A percentile compares a stretch with the other conserved stretches of the same genome.
Conservation (phyloP, 305 asterid genomes). For the Solanum hybrid region DNA sequence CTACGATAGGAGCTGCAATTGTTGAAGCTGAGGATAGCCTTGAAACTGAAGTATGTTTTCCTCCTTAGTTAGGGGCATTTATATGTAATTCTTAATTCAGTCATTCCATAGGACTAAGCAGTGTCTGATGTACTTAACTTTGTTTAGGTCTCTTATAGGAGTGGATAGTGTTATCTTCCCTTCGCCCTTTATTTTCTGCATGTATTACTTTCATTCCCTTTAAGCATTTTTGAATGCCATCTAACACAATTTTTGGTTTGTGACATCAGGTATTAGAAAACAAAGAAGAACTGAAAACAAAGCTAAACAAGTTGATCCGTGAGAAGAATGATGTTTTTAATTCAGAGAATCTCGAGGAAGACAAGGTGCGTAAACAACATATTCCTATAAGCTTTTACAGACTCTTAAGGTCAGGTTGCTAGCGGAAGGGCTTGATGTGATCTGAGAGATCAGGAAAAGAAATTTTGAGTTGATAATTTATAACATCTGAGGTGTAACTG, state of each 20-base stretch:
- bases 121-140: not conserved
- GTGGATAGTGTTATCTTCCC: not conserved
- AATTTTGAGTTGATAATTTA: not conserved
- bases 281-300: constrained; percentile 70
- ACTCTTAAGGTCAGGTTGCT: not conserved
- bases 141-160: not conserved
- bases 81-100: constrained; percentile 18
- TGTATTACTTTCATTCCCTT: not conserved
- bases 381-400: not conserved
- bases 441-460: not conserved
- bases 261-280: constrained; percentile 47
- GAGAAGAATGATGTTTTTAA: constrained; percentile 74
- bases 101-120: constrained; percentile 6
- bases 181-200: not conserved
- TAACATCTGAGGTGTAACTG: not conserved
- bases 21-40: constrained; percentile 83
- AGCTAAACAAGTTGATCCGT: constrained; percentile 72
- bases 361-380: constrained; percentile 41
- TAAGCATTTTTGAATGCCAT: not conserved
- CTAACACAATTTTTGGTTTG: constrained; percentile 6
- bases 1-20: constrained; percentile 87
- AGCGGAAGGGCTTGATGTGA: not conserved
- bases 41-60: constrained; percentile 66
- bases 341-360: constrained; percentile 61
- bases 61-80: constrained; percentile 25